Evolutionary conservation across 164 flowering plant species (phyloP).

Genomic region (Tinospora cordifolia): DNA sequence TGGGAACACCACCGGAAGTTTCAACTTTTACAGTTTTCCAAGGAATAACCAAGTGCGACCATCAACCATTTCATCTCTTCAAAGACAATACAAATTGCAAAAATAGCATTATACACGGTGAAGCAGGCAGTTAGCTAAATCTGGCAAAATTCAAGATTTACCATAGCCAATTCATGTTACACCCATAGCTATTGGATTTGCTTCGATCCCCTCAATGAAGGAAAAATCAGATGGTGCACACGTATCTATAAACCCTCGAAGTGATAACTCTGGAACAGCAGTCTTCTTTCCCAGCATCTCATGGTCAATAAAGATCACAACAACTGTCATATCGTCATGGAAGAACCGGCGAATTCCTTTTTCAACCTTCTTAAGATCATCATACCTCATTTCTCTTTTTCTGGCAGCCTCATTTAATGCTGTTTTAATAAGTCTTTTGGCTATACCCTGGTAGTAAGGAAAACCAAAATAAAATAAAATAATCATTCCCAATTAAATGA

Average conservation of each 20-base stretch:
- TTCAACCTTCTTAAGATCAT: conserved; percentile 40
- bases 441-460: conserved; percentile 52
- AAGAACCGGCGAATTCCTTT: conserved; percentile 43
- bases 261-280: conserved; percentile 38
- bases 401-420: conserved; percentile 56
- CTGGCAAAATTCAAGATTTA: not conserved
- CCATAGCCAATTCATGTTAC: not conserved
- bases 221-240: conserved; percentile 46
- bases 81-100: too few species aligned
- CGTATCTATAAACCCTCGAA: conserved; percentile 40
- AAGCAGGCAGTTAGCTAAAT: not conserved
- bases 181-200: conserved; percentile 13
- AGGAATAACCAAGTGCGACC: not conserved
- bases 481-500: not conserved
- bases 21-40: conserved; percentile 4
- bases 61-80: not conserved
- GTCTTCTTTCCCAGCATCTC: conserved; percentile 26
- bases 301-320: conserved; percentile 65
- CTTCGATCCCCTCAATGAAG: conserved; percentile 24
- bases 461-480: not conserved
- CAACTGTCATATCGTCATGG: conserved; percentile 79
- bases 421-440: conserved; percentile 46
- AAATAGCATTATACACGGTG: not conserved
- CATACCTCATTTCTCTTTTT: conserved; percentile 46
- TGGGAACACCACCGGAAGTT: not conserved